Percentiles rank a stretch among this genome's conserved stretches.
phyloP scores from a whole-genome alignment of 495 filamentous ascomycete species.

The Trichoderma asperelloides region DNA sequence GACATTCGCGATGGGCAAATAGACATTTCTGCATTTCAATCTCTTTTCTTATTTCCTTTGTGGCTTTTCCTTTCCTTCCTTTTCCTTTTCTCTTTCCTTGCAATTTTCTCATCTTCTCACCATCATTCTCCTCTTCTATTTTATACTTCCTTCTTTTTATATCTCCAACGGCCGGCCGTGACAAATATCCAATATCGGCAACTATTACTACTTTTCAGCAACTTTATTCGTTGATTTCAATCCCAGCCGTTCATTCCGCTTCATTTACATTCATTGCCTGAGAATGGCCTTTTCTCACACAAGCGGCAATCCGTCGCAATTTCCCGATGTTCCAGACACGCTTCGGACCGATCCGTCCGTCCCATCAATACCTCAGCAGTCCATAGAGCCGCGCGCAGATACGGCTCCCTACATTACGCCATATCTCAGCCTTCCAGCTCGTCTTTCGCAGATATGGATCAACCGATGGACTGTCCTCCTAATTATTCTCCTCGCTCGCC shows the following conservation, averaged over 20 bases:
- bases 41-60: neutral
- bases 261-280: neutral
- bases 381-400: conserved; percentile 12
- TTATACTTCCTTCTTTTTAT: neutral
- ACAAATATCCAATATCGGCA: neutral
- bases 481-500: conserved; percentile 69
- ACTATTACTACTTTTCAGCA: neutral
- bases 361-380: neutral
- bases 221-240: neutral
- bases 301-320: neutral
- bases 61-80: neutral
- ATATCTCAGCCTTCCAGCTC: conserved; percentile 81
- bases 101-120: neutral
- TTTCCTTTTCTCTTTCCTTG: neutral
- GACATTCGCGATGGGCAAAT: neutral
- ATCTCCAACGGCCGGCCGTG: neutral
- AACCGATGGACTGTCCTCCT: conserved; percentile 94
- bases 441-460: conserved; percentile 91
- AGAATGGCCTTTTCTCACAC: neutral
- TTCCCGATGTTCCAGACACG: neutral
- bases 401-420: conserved; percentile 56
- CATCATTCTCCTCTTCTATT: neutral
- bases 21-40: neutral
- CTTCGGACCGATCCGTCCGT: neutral
- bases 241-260: neutral